Evolutionary conservation across 1,139 yeast genomes (phyloP).

Genomic region (Nakaseomyces uthaithaninus): DNA sequence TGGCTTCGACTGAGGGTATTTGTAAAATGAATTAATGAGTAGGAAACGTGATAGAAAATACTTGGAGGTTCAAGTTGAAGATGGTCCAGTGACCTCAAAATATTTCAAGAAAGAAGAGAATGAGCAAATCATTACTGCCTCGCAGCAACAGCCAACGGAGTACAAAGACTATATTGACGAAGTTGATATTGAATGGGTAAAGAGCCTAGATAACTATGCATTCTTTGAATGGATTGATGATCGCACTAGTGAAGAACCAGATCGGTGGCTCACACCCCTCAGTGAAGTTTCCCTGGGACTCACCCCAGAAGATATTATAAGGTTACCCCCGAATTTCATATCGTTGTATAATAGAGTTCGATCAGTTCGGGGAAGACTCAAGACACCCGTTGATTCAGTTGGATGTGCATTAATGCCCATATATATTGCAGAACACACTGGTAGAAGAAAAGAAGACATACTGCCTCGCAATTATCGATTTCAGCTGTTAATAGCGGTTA

Average conservation of each 20-base stretch:
- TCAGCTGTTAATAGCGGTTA: conserved; percentile 68
- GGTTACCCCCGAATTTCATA: conserved; percentile 42
- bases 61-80: conserved; percentile 14
- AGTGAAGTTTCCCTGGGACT: conserved; percentile 8
- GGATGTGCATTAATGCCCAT: conserved; percentile 78
- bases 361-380: conserved; percentile 51
- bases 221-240: conserved; percentile 24
- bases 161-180: conserved; percentile 1
- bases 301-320: conserved; percentile 5
- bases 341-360: conserved; percentile 56
- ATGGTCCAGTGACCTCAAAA: conserved; percentile 10
- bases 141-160: background rate
- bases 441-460: conserved; percentile 21
- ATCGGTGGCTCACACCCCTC: conserved; percentile 20
- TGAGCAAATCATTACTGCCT: background rate
- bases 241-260: conserved; percentile 23
- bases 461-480: conserved; percentile 49
- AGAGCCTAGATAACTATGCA: conserved; percentile 20
- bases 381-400: conserved; percentile 81
- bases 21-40: conserved; percentile 10
- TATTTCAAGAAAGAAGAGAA: conserved; percentile 17
- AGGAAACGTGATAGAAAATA: conserved; percentile 9
- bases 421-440: conserved; percentile 31
- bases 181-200: conserved; percentile 25
- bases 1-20: background rate